These are phyloP conservation scores for Lathyrus tuberosus DNA, from an alignment of 306 rosid species.

Conservation along the genomic window DNA sequence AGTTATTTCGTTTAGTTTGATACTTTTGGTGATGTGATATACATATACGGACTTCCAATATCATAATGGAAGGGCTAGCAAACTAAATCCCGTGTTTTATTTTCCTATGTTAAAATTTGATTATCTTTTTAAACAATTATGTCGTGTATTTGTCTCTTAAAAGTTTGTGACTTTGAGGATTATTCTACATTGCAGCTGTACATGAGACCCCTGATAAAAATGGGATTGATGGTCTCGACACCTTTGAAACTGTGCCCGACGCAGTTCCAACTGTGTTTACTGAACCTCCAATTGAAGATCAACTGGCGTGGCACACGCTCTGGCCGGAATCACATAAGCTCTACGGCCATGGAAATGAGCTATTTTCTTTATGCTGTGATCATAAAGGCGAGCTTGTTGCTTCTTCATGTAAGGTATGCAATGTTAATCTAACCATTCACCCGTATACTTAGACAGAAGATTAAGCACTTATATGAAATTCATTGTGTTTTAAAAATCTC, in stretches of 20 bases:
- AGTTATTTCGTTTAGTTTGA: constrained; percentile 38
- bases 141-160: constrained; percentile 10
- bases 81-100: neutral
- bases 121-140: constrained; percentile 10
- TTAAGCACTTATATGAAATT: neutral
- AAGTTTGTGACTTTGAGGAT: constrained; percentile 21
- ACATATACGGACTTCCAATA: neutral
- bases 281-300: constrained; percentile 97
- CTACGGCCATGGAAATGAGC: constrained; percentile 97
- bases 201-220: constrained; percentile 50
- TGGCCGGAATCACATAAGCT: constrained; percentile 99
- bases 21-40: neutral
- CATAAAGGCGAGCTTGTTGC: constrained; percentile 85
- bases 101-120: constrained; percentile 25
- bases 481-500: neutral
- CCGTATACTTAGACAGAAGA: neutral
- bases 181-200: constrained; percentile 59
- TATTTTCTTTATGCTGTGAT: constrained; percentile 87
- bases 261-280: constrained; percentile 83
- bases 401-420: constrained; percentile 91
- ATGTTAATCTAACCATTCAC: constrained; percentile 22
- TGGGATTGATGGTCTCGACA: constrained; percentile 69
- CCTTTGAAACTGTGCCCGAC: constrained; percentile 86
- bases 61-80: neutral
- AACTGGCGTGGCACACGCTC: constrained; percentile 92